Evolutionary conservation across 164 flowering plant species (phyloP).

Genomic region (Stephania cephalantha): DNA sequence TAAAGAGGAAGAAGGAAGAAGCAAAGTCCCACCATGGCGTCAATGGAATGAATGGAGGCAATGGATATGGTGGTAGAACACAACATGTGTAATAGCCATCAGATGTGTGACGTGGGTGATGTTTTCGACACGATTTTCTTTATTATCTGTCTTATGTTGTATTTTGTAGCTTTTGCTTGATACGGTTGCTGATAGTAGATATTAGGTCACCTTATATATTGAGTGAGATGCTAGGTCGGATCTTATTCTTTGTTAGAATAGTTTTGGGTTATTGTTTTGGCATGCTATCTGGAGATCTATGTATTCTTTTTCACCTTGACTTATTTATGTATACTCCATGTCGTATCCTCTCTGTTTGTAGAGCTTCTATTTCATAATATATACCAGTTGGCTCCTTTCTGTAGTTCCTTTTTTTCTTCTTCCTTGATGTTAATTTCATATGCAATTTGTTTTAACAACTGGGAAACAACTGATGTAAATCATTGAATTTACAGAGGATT

Average conservation of each 20-base stretch:
- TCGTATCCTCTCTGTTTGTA: no score
- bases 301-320: slow-evolving; percentile 3
- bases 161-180: background rate
- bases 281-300: slow-evolving; percentile 10
- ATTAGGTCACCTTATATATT: background rate
- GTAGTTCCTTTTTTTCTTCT: no score
- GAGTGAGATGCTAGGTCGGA: slow-evolving; percentile 10
- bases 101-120: background rate
- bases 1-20: slow-evolving; percentile 39
- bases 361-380: no score
- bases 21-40: slow-evolving; percentile 17
- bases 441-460: no score
- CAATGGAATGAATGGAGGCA: slow-evolving; percentile 21
- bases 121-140: background rate
- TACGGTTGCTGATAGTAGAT: background rate
- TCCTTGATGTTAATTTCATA: no score
- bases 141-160: background rate
- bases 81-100: background rate
- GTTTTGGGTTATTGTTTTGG: slow-evolving; percentile 8
- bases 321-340: slow-evolving; percentile 3
- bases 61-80: slow-evolving; percentile 13
- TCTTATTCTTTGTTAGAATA: slow-evolving; percentile 12
- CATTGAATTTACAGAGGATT: no score
- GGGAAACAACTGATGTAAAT: no score
- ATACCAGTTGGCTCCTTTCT: no score